Evolutionary conservation across 371 early-diverging fungal genomes (phyloP).

Genomic region (Mucor plumbeus): DNA sequence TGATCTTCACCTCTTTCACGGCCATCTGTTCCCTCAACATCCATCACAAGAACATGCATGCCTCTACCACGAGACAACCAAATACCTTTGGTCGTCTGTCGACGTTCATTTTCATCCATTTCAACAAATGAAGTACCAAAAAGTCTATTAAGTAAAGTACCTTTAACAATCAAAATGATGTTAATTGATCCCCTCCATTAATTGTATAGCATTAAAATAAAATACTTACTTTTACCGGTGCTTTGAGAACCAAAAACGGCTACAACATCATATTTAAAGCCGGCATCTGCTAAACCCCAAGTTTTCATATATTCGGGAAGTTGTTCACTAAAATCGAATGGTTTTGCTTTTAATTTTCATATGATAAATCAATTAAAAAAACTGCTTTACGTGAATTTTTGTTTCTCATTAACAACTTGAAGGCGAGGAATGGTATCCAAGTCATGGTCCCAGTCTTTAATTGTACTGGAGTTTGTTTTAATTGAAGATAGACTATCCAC

Average conservation of each 20-base stretch:
- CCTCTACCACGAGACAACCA: conserved; percentile 90
- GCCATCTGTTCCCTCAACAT: conserved; percentile 99
- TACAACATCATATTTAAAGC: conserved; percentile 95
- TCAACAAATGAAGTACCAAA: conserved; percentile 95
- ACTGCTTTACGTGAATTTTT: conserved; percentile 79
- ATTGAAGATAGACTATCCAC: not conserved
- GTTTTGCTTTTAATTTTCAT: not conserved
- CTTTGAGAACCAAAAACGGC: conserved; percentile 98
- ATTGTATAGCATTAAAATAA: not conserved
- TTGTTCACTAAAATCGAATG: conserved; percentile 52
- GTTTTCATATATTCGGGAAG: conserved; percentile 76
- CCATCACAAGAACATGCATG: conserved; percentile 90
- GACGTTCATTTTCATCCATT: conserved; percentile 85
- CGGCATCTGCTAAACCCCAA: conserved; percentile 86
- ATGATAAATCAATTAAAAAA: not conserved
- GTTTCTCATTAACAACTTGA: conserved; percentile 84
- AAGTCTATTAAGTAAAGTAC: conserved; percentile 92
- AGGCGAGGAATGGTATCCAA: conserved; percentile 60
- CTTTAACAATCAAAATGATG: conserved; percentile 41
- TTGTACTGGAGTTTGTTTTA: not conserved
- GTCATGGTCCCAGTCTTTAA: conserved; percentile 39
- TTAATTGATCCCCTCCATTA: not conserved
- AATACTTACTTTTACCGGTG: conserved; percentile 92
- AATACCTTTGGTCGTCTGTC: conserved; percentile 97
- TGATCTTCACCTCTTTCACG: conserved; percentile 98